Conservation (phyloP, 164 flowering plant genomes). For the Magnolia kwangsiensis region DNA sequence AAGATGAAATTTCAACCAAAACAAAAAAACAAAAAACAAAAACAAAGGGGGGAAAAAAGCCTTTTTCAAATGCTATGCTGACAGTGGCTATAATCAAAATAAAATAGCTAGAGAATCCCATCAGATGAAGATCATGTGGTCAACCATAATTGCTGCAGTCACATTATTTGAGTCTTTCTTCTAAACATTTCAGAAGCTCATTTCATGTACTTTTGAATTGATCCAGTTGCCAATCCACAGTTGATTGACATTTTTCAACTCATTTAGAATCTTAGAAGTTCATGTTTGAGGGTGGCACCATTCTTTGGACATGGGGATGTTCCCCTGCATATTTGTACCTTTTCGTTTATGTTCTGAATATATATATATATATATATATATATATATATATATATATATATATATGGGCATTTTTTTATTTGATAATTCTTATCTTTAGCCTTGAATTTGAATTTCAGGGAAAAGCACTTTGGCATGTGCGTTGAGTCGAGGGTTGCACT, state of each 20-base stretch:
- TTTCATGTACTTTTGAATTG: background rate
- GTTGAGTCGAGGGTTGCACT: slow-evolving; percentile 51
- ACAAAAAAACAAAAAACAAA: no score
- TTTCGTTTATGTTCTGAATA: background rate
- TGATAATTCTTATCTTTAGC: background rate
- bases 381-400: no score
- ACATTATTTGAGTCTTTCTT: background rate
- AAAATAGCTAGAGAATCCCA: background rate
- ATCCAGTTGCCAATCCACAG: background rate
- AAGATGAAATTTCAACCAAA: no score
- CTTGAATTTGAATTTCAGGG: slow-evolving; percentile 39
- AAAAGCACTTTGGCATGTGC: slow-evolving; percentile 96
- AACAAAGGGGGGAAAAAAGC: no score
- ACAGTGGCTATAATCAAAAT: background rate
- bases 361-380: no score
- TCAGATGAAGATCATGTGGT: background rate
- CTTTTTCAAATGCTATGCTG: no score
- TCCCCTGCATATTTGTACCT: background rate
- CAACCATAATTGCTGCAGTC: background rate
- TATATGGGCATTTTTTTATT: no score
- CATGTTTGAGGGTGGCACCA: background rate
- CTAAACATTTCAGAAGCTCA: background rate
- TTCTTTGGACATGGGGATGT: background rate
- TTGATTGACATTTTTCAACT: background rate
- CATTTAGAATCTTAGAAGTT: background rate